Base-by-base conservation (phyloP, 2,329 filamentous ascomycete genomes). In the Alternaria consortialis region DNA sequence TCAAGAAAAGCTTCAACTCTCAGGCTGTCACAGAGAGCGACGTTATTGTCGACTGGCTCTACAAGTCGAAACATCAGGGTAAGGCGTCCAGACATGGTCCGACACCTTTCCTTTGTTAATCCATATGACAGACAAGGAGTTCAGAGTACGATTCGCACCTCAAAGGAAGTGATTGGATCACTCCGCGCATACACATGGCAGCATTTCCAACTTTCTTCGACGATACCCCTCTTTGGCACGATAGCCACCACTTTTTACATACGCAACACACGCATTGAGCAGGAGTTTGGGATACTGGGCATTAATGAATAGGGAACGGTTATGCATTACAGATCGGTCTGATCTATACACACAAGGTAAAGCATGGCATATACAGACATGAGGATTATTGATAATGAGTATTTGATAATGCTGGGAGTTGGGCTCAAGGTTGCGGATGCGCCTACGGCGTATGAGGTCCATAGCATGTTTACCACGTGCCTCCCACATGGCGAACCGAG, bases 1-100 rank as follows among this genome's bases (percentile, higher is more conserved):
- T 94, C 50, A 85, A 91, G 66, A 94, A 93, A 77, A 91, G 95
- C 79, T 95, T 95, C 81, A 95, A 95, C 74, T 88, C 87, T 34
- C 84, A 91, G 66, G 90, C 90, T 15, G 87, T 94, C 27, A 90
- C 89, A 66, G 92, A 96, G 81, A 93, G 90, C 74, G 92, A 95
- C 70, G 89, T 93, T 66, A 90, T 95, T 58, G 90, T 94, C 58
- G 90, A 91, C 66, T 88, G 93, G 74, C 83, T 93, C 63, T 91
- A 92, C 83, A 91, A 88, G 74, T 85, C 91, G 31, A 84, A 85
- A 73, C 85, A 84, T 66, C 83, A 88, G 63, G 85, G 86, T 80
- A 81, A 74, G 74, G 34, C 42, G 31, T 5, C n/a, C 52, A 7
- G 17, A 4, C 15, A 34, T 15, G 12, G 39, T 3, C 40, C 47